Evolutionary conservation across 495 filamentous ascomycete species (phyloP).

Genomic region (Penicillium samsonianum): DNA sequence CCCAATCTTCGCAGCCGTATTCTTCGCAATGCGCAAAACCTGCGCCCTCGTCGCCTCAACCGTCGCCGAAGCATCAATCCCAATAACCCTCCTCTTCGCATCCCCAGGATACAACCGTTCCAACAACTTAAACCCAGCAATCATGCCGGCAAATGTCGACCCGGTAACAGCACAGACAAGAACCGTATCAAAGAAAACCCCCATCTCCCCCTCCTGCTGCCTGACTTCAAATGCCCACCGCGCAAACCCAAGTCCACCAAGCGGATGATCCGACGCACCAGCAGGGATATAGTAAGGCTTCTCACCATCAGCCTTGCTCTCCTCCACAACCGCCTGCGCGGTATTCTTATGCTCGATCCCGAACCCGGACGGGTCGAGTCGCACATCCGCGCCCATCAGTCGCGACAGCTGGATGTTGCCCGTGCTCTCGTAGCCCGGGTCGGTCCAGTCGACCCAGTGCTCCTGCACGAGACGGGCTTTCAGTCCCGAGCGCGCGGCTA

Average conservation of each 20-base stretch:
- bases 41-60: constrained; percentile 55
- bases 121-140: constrained; percentile 62
- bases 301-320: constrained; percentile 45
- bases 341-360: constrained; percentile 63
- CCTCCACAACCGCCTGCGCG: constrained; percentile 45
- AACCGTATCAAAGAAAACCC: constrained; percentile 60
- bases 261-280: constrained; percentile 64
- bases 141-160: constrained; percentile 62
- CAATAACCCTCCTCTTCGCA: constrained; percentile 52
- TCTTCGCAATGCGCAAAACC: constrained; percentile 60
- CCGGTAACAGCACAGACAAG: constrained; percentile 66
- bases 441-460: constrained; percentile 60
- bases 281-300: constrained; percentile 67
- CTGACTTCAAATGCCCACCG: constrained; percentile 63
- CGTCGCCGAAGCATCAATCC: constrained; percentile 64
- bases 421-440: constrained; percentile 52
- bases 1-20: constrained; percentile 59
- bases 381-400: constrained; percentile 60
- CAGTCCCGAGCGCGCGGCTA: constrained; percentile 53
- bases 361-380: constrained; percentile 51
- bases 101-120: constrained; percentile 43
- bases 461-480: constrained; percentile 60
- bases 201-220: constrained; percentile 57
- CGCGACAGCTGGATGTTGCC: constrained; percentile 65
- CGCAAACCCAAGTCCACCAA: constrained; percentile 65